Base-by-base conservation (phyloP, 2,329 filamentous ascomycete genomes). In the Monilinia vaccinii-corymbosi region DNA sequence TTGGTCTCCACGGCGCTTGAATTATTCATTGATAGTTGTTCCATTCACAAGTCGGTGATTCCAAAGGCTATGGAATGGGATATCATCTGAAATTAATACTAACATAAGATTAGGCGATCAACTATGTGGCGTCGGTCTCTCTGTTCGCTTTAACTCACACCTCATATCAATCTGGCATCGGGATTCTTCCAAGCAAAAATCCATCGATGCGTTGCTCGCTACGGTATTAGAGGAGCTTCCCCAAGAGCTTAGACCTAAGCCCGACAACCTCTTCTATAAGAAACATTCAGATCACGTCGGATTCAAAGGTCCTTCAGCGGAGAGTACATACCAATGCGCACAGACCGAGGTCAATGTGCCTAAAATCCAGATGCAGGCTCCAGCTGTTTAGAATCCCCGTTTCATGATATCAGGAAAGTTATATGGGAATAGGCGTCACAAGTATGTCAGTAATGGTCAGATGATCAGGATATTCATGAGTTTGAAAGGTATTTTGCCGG, bases 161-260 rank as follows among this genome's bases (percentile, higher is more conserved):
- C 83, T 96, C 67, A 87, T 97, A 72, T 88, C 89, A 67, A 83
- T 97, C 70, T 97, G 93, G 93, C 94, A 96, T 76, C 89, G 94
- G 64, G 88, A 96, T 70, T 86, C 86, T 25, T 86, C 84, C 62
- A 91, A 94, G 74, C 80, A 89, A 70, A 84, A 82, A 67, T 94
- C 91, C 7, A 82, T 94, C 67, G 85, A 93, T 71, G 82, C 79
- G 64, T 80, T 97, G 62, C 79, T 92, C 52, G 77, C 83, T 63
- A 87, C 84, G 51, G 85, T 96, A 56, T 77, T 96, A 51, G 81
- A 86, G 56, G 83, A 89, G 65, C 77, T 97, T 34, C 87, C 87
- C 7, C 76, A 80, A 1, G 88, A 94, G 71, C 76, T 96, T 66
- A 79, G 79, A 61, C 90, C 90, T 44, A 88, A 87, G 76, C 70